These are phyloP conservation scores for Nannochloropsis gaditana DNA, from an alignment of 108 stramenopile species.

Conservation along the genomic window DNA sequence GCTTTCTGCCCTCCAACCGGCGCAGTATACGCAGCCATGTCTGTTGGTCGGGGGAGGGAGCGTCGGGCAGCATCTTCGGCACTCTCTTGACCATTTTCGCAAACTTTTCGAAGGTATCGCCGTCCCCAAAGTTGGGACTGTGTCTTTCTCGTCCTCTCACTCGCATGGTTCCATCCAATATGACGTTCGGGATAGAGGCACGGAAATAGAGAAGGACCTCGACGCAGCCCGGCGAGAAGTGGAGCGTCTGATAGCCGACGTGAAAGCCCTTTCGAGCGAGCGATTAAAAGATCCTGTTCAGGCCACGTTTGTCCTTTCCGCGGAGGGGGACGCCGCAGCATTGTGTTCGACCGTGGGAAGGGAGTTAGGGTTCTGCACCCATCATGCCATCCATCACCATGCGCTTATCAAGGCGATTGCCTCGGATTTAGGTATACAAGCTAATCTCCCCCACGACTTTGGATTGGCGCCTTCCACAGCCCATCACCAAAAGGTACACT, in stretches of 20 bases:
- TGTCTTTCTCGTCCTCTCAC: not conserved
- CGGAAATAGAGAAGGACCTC: not conserved
- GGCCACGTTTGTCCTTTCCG: conserved; percentile 4
- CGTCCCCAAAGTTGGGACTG: not conserved
- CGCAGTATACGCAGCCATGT: not conserved
- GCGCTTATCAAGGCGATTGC: not conserved
- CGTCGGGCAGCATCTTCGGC: not conserved
- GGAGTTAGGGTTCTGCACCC: not conserved
- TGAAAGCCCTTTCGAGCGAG: not conserved
- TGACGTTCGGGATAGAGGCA: not conserved
- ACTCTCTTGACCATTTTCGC: not conserved
- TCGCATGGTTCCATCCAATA: not conserved
- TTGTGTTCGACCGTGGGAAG: not conserved
- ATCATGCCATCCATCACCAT: conserved; percentile 10
- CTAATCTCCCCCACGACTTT: not conserved
- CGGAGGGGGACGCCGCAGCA: not conserved
- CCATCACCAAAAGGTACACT: not conserved
- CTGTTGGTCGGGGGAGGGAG: not conserved
- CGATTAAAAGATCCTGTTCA: not conserved
- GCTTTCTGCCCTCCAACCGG: not conserved
- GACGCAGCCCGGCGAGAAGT: not conserved
- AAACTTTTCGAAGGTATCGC: not conserved
- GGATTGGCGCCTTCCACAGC: not conserved
- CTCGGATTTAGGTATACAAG: not conserved
- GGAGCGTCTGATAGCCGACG: not conserved